A percentile compares a stretch with the other conserved stretches of the same genome.
Evolutionary conservation across 1,284 basidiomycete species (phyloP).

Genomic region (Trichosporon sp.): DNA sequence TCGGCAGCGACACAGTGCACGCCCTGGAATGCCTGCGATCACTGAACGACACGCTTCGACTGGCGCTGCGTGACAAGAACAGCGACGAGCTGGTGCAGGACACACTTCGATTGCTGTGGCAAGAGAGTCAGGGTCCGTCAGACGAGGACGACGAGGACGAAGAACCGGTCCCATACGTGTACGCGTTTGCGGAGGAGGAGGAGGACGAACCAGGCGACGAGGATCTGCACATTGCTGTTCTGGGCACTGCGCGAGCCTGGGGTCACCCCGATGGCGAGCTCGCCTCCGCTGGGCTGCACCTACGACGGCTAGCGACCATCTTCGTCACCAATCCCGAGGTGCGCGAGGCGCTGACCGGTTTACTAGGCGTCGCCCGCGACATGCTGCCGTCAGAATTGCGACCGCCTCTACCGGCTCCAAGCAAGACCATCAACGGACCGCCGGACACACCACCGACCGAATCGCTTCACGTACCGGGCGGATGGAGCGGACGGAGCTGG

Average conservation of each 20-base stretch:
- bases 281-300: not conserved
- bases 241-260: not conserved
- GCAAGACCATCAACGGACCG: not conserved
- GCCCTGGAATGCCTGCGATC: not conserved
- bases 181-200: too few relatives aligned
- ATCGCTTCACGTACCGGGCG: not conserved
- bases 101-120: constrained; percentile 4
- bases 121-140: not conserved
- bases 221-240: not conserved
- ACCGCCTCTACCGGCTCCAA: not conserved
- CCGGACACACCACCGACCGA: not conserved
- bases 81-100: constrained; percentile 17
- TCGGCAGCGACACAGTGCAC: constrained; percentile 1
- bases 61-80: constrained; percentile 10
- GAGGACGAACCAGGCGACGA: not conserved
- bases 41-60: not conserved
- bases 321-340: constrained; percentile 10
- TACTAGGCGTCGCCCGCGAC: not conserved
- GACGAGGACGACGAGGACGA: not conserved
- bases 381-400: not conserved
- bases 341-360: not conserved
- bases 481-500: not conserved
- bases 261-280: constrained; percentile 6
- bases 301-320: constrained; percentile 7
- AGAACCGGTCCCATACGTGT: too few relatives aligned